A percentile compares a stretch with the other conserved stretches of the same genome.
phyloP scores from a whole-genome alignment of 1,139 yeast genomes.

The Scheffersomyces titani region DNA sequence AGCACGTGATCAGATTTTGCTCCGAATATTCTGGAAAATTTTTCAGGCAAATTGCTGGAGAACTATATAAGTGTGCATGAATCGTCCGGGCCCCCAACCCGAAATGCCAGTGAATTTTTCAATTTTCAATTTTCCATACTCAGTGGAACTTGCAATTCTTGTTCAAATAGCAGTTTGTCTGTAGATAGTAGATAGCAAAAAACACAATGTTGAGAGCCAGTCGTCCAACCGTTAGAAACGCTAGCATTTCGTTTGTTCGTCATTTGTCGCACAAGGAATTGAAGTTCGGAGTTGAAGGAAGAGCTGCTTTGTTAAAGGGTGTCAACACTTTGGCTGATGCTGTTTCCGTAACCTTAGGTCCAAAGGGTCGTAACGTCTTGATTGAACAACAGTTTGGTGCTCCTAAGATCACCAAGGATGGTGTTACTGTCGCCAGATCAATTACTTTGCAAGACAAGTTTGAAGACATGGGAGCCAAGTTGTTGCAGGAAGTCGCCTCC shows the following conservation, averaged over 20 bases:
- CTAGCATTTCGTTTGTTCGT: constrained; percentile 47
- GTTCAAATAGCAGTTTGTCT: background rate
- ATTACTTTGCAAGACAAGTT: constrained; percentile 87
- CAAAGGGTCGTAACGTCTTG: constrained; percentile 96
- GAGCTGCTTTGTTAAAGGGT: constrained; percentile 95
- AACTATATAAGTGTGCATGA: background rate
- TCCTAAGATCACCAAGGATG: constrained; percentile 98
- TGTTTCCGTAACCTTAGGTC: constrained; percentile 95
- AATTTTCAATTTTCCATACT: background rate
- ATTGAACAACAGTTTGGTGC: constrained; percentile 97
- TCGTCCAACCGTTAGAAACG: constrained; percentile 47
- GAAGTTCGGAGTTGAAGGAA: constrained; percentile 97
- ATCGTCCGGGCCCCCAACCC: background rate
- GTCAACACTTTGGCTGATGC: constrained; percentile 97
- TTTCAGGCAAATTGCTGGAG: background rate
- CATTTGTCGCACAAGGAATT: constrained; percentile 87
- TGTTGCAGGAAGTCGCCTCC: constrained; percentile 96
- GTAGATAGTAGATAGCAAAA: background rate
- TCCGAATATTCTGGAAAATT: background rate
- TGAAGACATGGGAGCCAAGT: constrained; percentile 95
- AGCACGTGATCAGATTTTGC: background rate
- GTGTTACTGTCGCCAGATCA: constrained; percentile 96
- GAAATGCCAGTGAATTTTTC: background rate
- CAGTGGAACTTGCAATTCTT: background rate
- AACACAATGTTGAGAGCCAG: constrained; percentile 56